Evolutionary conservation across 768 basidiomycete species (phyloP).

Genomic region (Lactarius sanguifluus): DNA sequence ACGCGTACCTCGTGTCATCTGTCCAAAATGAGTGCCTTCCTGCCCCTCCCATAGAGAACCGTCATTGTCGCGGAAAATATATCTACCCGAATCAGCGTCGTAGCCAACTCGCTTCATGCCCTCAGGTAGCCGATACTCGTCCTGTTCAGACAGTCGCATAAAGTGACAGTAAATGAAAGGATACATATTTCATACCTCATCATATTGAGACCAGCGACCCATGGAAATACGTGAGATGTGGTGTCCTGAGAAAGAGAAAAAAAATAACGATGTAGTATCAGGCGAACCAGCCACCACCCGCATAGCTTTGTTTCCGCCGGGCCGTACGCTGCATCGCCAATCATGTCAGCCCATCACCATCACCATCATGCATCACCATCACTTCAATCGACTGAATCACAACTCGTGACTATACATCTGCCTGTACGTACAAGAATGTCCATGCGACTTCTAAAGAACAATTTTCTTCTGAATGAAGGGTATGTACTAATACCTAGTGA

Average conservation of each 20-base stretch:
- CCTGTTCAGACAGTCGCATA: slow-evolving; percentile 36
- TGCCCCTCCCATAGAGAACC: slow-evolving; percentile 57
- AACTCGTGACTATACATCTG: neutral
- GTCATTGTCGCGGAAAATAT: slow-evolving; percentile 58
- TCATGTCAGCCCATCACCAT: neutral
- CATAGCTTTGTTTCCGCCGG: neutral
- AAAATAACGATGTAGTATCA: neutral
- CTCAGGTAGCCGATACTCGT: slow-evolving; percentile 52
- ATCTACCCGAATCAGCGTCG: slow-evolving; percentile 66
- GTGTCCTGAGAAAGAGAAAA: neutral
- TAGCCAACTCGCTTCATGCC: slow-evolving; percentile 69
- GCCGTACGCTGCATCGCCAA: neutral
- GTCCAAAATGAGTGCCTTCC: slow-evolving; percentile 62
- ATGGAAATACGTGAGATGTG: slow-evolving; percentile 28
- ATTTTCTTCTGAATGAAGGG: no score
- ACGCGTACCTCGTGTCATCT: slow-evolving; percentile 43
- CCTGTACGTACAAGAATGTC: neutral
- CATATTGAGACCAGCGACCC: slow-evolving; percentile 43
- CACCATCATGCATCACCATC: neutral
- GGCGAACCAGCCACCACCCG: neutral
- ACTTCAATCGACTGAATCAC: slow-evolving; percentile 1
- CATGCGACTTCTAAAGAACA: neutral
- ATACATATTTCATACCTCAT: slow-evolving; percentile 33
- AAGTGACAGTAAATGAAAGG: neutral
- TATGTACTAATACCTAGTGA: no score